phyloP scores from a whole-genome alignment of 2,329 filamentous ascomycete genomes.

The Pseudocercospora pini-densiflorae region DNA sequence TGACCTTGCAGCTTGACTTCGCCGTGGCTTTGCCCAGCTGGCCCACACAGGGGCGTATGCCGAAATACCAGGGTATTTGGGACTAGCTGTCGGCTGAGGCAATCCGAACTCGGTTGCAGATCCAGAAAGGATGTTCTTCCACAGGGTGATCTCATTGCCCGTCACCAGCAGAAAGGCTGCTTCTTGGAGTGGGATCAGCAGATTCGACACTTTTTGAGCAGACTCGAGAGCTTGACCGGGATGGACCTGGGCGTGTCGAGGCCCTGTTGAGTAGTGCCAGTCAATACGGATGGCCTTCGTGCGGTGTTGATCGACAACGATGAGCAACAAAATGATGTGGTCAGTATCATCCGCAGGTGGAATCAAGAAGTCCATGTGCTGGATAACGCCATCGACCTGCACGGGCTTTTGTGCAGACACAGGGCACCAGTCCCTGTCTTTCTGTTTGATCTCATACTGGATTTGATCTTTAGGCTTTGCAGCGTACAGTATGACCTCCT shows the following conservation, averaged over 20 bases:
- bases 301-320: conserved; percentile 51
- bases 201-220: conserved; percentile 35
- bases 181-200: conserved; percentile 48
- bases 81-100: conserved; percentile 7
- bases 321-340: conserved; percentile 76
- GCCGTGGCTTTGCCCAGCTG: conserved; percentile 79
- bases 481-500: conserved; percentile 72
- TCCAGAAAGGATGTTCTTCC: conserved; percentile 48
- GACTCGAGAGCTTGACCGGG: conserved; percentile 32
- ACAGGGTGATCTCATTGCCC: conserved; percentile 43
- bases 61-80: conserved; percentile 32
- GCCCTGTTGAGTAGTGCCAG: conserved; percentile 34
- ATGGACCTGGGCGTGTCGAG: conserved; percentile 30
- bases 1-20: conserved; percentile 65
- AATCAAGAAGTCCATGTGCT: conserved; percentile 85
- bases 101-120: conserved; percentile 31
- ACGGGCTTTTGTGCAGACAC: conserved; percentile 59
- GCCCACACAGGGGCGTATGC: conserved; percentile 62
- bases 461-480: conserved; percentile 61
- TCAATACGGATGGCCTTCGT: conserved; percentile 46
- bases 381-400: conserved; percentile 70
- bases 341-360: conserved; percentile 68
- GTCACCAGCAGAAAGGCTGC: conserved; percentile 48
- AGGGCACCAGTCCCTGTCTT: conserved; percentile 57
- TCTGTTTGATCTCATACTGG: conserved; percentile 56